Evolutionary conservation across 441 rosid species (phyloP).

Genomic region (Dalechampia spathulata): DNA sequence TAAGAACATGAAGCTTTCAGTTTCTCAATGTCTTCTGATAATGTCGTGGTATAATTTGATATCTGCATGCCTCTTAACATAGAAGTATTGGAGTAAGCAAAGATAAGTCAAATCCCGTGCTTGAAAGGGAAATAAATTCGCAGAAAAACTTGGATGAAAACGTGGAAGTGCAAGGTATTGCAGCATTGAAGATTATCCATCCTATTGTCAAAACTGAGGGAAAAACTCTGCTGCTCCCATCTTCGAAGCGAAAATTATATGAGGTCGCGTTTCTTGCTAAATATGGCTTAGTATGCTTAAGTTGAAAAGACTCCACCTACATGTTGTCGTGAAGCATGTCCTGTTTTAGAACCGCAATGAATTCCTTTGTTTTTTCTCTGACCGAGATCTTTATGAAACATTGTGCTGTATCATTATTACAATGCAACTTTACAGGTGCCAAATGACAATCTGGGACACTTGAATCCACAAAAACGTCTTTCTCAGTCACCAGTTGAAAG

Average conservation of each 20-base stretch:
- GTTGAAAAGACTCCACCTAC: not conserved
- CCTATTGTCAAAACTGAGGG: constrained; percentile 30
- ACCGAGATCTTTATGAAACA: too few species aligned
- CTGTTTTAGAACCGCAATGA: too few species aligned
- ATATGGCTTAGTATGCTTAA: not conserved
- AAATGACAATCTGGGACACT: constrained; percentile 21
- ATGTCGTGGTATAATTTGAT: constrained; percentile 1
- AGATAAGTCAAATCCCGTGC: constrained; percentile 25
- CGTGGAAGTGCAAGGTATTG: constrained; percentile 22
- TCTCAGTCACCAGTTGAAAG: constrained; percentile 54
- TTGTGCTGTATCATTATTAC: not conserved
- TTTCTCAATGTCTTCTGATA: constrained; percentile 5
- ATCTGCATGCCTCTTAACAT: constrained; percentile 13
- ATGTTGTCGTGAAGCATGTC: too few species aligned
- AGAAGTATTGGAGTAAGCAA: constrained; percentile 38
- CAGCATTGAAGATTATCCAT: constrained; percentile 21
- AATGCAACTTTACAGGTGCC: constrained; percentile 36
- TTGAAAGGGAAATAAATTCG: constrained; percentile 25
- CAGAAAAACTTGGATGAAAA: constrained; percentile 24
- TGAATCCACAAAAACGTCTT: constrained; percentile 54
- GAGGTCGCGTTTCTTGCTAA: constrained; percentile 36
- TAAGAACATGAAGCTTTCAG: constrained; percentile 4
- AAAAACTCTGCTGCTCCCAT: constrained; percentile 28
- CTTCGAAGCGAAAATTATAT: constrained; percentile 59
- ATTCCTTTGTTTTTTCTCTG: too few species aligned